A percentile compares a stretch with the other conserved stretches of the same genome.
Conservation (phyloP, 345 rosid species). For the Jatropha curcas region DNA sequence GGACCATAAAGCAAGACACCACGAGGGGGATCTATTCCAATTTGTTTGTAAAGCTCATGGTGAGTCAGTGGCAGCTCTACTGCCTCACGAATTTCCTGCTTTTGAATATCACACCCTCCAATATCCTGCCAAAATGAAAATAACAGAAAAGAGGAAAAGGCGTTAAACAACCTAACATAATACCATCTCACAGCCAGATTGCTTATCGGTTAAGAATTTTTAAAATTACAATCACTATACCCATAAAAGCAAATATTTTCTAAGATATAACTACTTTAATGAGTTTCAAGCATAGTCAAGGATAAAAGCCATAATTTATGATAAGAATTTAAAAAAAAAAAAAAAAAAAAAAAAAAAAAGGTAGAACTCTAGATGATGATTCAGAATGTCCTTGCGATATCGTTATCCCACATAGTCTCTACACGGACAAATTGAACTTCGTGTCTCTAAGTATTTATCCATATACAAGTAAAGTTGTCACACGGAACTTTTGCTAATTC, state of each 20-base stretch:
- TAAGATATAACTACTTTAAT: too few species aligned
- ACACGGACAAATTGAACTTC: too few species aligned
- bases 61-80: slow-evolving; percentile 96
- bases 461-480: too few species aligned
- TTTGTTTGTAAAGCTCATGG: slow-evolving; percentile 90
- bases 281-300: not conserved
- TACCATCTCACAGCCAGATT: not conserved
- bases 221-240: not conserved
- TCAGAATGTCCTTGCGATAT: too few species aligned
- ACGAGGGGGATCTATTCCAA: slow-evolving; percentile 97
- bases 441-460: too few species aligned
- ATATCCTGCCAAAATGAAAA: slow-evolving; percentile 56
- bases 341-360: not conserved
- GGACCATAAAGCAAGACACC: slow-evolving; percentile 98
- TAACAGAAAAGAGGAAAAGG: not conserved
- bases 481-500: too few species aligned
- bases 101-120: slow-evolving; percentile 98
- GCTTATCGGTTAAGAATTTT: not conserved
- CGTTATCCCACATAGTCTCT: too few species aligned
- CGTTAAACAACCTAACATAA: not conserved
- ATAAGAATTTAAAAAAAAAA: not conserved
- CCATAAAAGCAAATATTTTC: not conserved
- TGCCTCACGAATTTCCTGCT: slow-evolving; percentile 99
- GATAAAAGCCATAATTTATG: not conserved
- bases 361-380: not conserved